Evolutionary conservation across 768 basidiomycete genomes (phyloP).

Genomic region (Naganishia friedmannii): DNA sequence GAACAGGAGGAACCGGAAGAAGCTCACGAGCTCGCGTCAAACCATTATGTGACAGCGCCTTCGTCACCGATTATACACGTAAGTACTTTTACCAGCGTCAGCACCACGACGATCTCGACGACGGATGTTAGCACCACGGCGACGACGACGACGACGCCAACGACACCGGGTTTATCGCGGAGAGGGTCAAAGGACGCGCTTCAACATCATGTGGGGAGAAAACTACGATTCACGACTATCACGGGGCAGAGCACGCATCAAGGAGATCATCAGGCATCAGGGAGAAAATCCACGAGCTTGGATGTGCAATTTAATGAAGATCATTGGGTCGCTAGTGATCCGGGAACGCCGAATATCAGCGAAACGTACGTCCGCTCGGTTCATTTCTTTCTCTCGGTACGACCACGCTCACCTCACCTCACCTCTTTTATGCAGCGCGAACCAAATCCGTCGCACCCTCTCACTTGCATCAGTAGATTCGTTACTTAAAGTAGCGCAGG

Average conservation of each 20-base stretch:
- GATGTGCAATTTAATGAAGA: neutral
- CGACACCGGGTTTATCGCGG: neutral
- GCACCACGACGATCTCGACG: neutral
- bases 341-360: constrained; percentile 50
- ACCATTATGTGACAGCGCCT: constrained; percentile 11
- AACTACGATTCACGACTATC: constrained; percentile 28
- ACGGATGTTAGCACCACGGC: neutral
- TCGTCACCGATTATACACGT: constrained; percentile 17
- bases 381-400: neutral
- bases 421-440: constrained; percentile 39
- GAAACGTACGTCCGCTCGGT: constrained; percentile 44
- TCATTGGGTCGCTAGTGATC: constrained; percentile 58
- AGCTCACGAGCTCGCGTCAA: neutral
- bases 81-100: neutral
- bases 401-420: neutral
- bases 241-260: constrained; percentile 3
- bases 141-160: no score
- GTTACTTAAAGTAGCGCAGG: constrained; percentile 34
- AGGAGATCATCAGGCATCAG: neutral
- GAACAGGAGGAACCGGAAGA: neutral
- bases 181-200: neutral
- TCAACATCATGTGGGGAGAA: constrained; percentile 1
- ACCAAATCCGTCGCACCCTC: constrained; percentile 50
- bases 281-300: constrained; percentile 1
- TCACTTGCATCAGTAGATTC: constrained; percentile 49